phyloP scores from a whole-genome alignment of 352 stramenopile species.

The Pythium periplocum region DNA sequence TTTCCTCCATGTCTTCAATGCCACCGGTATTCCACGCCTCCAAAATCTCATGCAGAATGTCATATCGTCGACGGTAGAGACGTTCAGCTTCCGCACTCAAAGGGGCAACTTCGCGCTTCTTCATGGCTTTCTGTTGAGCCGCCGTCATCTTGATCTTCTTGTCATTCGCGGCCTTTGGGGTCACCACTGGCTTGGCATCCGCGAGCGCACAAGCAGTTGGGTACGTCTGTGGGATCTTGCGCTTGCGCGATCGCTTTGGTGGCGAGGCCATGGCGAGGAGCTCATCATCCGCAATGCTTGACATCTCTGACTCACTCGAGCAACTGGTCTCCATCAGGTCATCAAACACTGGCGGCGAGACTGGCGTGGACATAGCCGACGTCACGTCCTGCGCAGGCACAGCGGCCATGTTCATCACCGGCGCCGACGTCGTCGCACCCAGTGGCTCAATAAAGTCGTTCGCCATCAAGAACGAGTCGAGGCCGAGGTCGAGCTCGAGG shows the following conservation, averaged over 20 bases:
- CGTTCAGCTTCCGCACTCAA: constrained; percentile 46
- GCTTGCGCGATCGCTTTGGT: constrained; percentile 40
- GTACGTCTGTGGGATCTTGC: constrained; percentile 43
- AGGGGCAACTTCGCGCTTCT: constrained; percentile 12
- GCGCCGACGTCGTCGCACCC: constrained; percentile 9
- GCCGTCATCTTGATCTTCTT: constrained; percentile 32
- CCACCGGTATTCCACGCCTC: constrained; percentile 78
- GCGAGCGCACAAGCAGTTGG: constrained; percentile 6
- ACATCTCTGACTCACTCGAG: constrained; percentile 18
- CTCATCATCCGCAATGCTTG: constrained; percentile 13
- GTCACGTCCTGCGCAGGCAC: constrained; percentile 6
- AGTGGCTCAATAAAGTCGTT: constrained; percentile 65
- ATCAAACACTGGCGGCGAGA: constrained; percentile 15
- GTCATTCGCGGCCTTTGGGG: constrained; percentile 14
- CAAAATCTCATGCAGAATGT: constrained; percentile 69
- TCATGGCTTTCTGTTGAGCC: constrained; percentile 2
- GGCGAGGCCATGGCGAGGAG: neutral
- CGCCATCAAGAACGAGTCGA: constrained; percentile 58
- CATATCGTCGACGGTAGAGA: constrained; percentile 56
- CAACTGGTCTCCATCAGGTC: constrained; percentile 16
- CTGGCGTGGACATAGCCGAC: neutral
- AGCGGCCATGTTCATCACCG: constrained; percentile 20
- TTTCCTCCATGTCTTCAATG: constrained; percentile 81
- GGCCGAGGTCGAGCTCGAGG: constrained; percentile 52
- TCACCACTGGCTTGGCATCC: constrained; percentile 12